phyloP scores from a whole-genome alignment of 768 basidiomycete species.

The Russula griseocarnosa region DNA sequence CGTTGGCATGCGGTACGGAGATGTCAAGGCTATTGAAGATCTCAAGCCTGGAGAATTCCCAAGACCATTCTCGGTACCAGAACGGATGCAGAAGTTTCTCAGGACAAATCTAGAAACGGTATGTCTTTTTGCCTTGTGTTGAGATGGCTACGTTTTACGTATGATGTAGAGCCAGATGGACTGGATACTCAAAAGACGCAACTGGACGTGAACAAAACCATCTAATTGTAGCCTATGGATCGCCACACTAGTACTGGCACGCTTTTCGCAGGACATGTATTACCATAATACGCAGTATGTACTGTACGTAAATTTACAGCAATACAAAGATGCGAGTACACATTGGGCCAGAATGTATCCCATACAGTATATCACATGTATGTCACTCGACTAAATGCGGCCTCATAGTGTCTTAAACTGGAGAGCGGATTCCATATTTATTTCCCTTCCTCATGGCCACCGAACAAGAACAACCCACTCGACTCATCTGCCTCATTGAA shows the following conservation, averaged over 20 bases:
- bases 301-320: too few species aligned
- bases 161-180: conserved; percentile 23
- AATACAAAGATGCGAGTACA: too few species aligned
- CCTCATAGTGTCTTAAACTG: too few species aligned
- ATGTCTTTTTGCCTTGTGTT: background rate
- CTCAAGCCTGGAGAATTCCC: conserved; percentile 22
- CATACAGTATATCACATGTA: too few species aligned
- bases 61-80: conserved; percentile 20
- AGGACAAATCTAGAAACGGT: conserved; percentile 19
- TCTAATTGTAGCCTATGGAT: conserved; percentile 2
- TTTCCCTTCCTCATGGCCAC: too few species aligned
- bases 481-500: too few species aligned
- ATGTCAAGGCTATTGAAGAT: conserved; percentile 16
- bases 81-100: conserved; percentile 19
- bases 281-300: background rate
- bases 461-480: too few species aligned
- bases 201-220: conserved; percentile 9
- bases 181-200: conserved; percentile 24
- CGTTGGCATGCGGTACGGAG: conserved; percentile 19
- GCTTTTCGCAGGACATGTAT: conserved; percentile 7
- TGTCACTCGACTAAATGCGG: too few species aligned
- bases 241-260: background rate
- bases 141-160: background rate
- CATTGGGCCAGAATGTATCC: too few species aligned
- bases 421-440: too few species aligned